Base-by-base conservation (phyloP, 2,329 filamentous ascomycete species). In the Fusarium musae region DNA sequence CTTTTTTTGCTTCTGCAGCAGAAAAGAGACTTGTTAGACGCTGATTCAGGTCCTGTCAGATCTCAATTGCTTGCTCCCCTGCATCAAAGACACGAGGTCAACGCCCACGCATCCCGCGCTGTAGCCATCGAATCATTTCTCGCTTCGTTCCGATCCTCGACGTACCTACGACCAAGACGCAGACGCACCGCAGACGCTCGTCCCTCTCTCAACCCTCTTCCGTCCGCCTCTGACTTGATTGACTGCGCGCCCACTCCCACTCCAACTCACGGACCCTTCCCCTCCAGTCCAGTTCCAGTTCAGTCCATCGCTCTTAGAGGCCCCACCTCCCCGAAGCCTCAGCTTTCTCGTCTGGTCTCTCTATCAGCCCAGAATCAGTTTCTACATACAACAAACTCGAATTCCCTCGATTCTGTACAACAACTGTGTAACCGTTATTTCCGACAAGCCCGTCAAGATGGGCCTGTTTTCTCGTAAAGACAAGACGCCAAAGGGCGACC, bases 381-480 rank as follows among this genome's bases (percentile, higher is more conserved):
- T 63, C 42, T 49, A 61, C 60, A 54, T 40, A 54, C 40, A 61
- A 70, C 54, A 56, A 52, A 68, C 44, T 32, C 60, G 23, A 57
- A 53, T 47, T 43, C 37, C 28, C 30, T 56, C 47, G 52, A 62
- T 62, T 40, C 52, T 57, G 60, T 66, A 70, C 65, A 54, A 58
- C 69, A 64, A 17, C 34, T 52, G 61, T 47, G 60, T 63, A 62
- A 62, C 46, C 58, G 26, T 58, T 49, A 65, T 30, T 34, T 30
- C 50, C 62, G 37, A 40, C 44, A 69, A 72, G 65, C 61, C 73
- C 64, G 44, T 19, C 79, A 81, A 75, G 68, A 90, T 90, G 88
- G 87, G 88, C 76, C 77, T 90, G 72, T 90, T 90, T 78, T 88
- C 87, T 40, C 83, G 87, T 68, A 88, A 85, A 77, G 84, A 88